phyloP scores from a whole-genome alignment of 495 filamentous ascomycete genomes.

The Chaetomium fimeti region DNA sequence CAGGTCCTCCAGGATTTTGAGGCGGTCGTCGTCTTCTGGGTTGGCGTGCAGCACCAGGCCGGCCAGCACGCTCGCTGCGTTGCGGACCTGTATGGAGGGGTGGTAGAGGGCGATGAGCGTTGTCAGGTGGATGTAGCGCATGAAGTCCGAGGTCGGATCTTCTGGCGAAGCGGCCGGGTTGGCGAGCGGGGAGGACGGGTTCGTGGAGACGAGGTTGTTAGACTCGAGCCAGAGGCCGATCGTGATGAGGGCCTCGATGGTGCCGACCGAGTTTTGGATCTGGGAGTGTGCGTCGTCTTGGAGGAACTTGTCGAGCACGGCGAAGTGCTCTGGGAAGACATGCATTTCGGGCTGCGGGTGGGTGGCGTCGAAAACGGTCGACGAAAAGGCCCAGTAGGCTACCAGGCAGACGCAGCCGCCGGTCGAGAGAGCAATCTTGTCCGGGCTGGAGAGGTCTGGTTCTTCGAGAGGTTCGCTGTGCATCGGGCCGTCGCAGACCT shows the following conservation, averaged over 20 bases:
- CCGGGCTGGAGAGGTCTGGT: constrained; percentile 46
- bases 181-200: constrained; percentile 21
- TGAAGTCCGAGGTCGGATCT: constrained; percentile 42
- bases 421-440: constrained; percentile 72
- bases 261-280: constrained; percentile 39
- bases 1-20: constrained; percentile 75
- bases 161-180: constrained; percentile 26
- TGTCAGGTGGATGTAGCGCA: constrained; percentile 60
- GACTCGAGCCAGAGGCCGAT: constrained; percentile 53
- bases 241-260: constrained; percentile 49
- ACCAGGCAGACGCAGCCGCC: constrained; percentile 65
- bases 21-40: constrained; percentile 64
- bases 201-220: constrained; percentile 32
- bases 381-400: constrained; percentile 56
- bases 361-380: constrained; percentile 52
- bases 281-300: constrained; percentile 44
- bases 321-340: constrained; percentile 64
- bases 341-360: constrained; percentile 47
- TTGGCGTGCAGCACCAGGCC: constrained; percentile 71
- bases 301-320: constrained; percentile 60
- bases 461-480: constrained; percentile 40
- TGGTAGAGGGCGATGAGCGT: constrained; percentile 67
- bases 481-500: constrained; percentile 34
- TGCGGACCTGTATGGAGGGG: constrained; percentile 63
- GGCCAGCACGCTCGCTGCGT: constrained; percentile 72